Conservation (phyloP, 495 filamentous ascomycete species). For the Xylaria nigripes region DNA sequence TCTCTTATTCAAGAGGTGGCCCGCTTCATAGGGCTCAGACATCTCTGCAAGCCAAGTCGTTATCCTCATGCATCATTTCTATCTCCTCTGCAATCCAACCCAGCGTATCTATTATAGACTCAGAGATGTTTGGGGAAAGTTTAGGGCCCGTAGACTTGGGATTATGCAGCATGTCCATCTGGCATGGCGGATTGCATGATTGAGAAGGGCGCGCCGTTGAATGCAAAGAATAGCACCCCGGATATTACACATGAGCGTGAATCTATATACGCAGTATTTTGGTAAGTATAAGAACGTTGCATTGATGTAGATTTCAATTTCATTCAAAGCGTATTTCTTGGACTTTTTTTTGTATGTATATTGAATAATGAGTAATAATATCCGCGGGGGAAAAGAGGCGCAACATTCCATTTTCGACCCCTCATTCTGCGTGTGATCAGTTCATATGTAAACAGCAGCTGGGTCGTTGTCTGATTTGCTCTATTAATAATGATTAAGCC, state of each 20-base stretch:
- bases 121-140: neutral
- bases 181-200: neutral
- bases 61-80: neutral
- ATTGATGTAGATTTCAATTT: too few species aligned
- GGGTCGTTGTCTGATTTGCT: neutral
- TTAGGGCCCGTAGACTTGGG: neutral
- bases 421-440: neutral
- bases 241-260: neutral
- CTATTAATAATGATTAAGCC: too few species aligned
- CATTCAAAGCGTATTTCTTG: too few species aligned
- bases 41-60: neutral
- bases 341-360: too few species aligned
- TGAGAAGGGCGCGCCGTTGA: neutral
- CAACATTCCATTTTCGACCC: neutral
- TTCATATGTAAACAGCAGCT: too few species aligned
- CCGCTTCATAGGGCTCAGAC: constrained; percentile 1
- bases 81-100: constrained; percentile 5
- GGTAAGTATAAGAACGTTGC: too few species aligned
- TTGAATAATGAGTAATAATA: too few species aligned
- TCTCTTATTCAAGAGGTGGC: neutral
- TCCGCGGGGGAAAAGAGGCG: neutral
- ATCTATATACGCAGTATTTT: too few species aligned
- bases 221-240: neutral
- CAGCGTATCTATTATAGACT: neutral
- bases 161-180: neutral